Evolutionary conservation across 345 rosid genomes (phyloP).

Genomic region (Moricandia moricandioides): DNA sequence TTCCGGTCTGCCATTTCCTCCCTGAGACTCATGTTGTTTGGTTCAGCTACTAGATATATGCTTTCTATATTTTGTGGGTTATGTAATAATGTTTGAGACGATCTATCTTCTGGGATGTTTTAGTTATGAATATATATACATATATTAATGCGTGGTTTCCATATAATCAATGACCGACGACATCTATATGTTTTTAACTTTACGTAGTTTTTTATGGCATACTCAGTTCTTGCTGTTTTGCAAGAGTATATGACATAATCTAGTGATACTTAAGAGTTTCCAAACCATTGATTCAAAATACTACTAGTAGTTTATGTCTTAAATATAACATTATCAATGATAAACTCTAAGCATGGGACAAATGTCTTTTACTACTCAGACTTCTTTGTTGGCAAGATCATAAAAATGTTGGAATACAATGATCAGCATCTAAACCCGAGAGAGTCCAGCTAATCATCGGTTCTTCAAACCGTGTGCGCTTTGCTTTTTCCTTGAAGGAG

Average conservation of each 20-base stretch:
- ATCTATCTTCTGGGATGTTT: slow-evolving; percentile 22
- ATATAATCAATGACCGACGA: slow-evolving; percentile 1
- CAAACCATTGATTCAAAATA: background rate
- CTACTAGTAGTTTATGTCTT: background rate
- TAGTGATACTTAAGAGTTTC: background rate
- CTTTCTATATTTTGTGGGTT: background rate
- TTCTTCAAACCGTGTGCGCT: slow-evolving; percentile 47
- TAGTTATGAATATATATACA: slow-evolving; percentile 14
- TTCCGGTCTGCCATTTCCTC: slow-evolving; percentile 79
- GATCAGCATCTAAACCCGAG: slow-evolving; percentile 35
- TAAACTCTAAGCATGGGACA: too few relatives aligned
- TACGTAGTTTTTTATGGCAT: too few relatives aligned
- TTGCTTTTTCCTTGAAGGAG: too few relatives aligned
- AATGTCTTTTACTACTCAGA: slow-evolving; percentile 42
- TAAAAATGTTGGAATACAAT: slow-evolving; percentile 60
- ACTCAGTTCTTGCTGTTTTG: slow-evolving; percentile 16
- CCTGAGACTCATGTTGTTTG: slow-evolving; percentile 74
- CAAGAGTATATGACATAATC: background rate
- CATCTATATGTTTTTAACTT: slow-evolving; percentile 11
- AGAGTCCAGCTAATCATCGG: slow-evolving; percentile 63
- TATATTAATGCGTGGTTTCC: slow-evolving; percentile 9
- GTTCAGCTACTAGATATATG: slow-evolving; percentile 41
- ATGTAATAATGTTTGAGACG: slow-evolving; percentile 7
- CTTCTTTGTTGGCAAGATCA: slow-evolving; percentile 61
- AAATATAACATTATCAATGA: background rate